These are phyloP conservation scores for Zarea fungicola DNA, from an alignment of 2,329 filamentous ascomycete genomes.

Conservation along the genomic window DNA sequence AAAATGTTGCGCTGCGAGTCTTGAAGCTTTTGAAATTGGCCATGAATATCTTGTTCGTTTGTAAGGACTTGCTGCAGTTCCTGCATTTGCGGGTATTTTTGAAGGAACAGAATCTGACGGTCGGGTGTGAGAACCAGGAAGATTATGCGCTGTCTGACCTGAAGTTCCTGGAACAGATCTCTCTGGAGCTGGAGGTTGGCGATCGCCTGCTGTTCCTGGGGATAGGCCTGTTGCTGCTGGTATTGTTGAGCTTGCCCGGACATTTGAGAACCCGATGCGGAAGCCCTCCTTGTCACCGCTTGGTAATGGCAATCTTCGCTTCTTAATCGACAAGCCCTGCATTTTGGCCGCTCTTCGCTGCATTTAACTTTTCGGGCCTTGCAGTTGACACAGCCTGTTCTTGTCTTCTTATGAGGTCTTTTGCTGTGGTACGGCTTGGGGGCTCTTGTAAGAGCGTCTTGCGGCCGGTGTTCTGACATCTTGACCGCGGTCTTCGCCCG, in stretches of 20 bases:
- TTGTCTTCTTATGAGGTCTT: conserved; percentile 51
- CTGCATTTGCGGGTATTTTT: too few species aligned
- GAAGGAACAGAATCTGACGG: too few species aligned
- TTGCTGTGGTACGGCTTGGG: conserved; percentile 34
- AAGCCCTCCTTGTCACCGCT: too few species aligned
- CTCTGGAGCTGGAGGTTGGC: neutral
- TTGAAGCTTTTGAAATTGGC: too few species aligned
- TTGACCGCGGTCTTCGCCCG: too few species aligned
- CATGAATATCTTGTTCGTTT: too few species aligned
- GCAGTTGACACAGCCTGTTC: conserved; percentile 49
- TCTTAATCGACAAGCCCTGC: conserved; percentile 44
- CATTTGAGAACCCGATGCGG: too few species aligned
- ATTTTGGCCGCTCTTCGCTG: conserved; percentile 45
- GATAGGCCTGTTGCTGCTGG: neutral
- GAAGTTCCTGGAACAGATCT: too few species aligned
- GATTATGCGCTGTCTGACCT: too few species aligned
- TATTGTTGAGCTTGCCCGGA: neutral
- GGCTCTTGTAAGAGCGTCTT: neutral
- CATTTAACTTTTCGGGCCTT: conserved; percentile 53
- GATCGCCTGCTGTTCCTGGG: neutral
- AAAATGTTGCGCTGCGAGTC: too few species aligned
- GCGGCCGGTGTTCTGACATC: neutral
- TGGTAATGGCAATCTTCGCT: conserved; percentile 44
- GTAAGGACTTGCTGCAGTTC: too few species aligned
- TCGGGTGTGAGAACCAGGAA: too few species aligned